A percentile compares a stretch with the other conserved stretches of the same genome.
Evolutionary conservation across 2,329 filamentous ascomycete species (phyloP).

Genomic region (Beauveria sp.): DNA sequence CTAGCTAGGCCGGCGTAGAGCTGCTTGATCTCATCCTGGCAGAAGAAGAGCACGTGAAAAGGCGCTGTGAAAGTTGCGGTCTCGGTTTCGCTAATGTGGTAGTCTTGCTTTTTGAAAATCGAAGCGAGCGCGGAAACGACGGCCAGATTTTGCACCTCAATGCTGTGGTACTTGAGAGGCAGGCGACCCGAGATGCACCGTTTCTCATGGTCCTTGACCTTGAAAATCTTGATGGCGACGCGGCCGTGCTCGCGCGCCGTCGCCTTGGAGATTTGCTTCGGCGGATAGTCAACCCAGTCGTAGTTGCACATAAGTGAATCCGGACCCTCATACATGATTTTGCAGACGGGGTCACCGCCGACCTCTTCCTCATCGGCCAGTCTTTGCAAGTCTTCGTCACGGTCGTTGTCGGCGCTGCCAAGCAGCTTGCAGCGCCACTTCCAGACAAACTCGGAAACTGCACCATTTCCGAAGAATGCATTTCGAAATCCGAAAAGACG

Average conservation of each 20-base stretch:
- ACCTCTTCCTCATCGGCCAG: slow-evolving; percentile 15
- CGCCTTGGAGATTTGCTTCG: slow-evolving; percentile 33
- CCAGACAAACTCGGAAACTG: slow-evolving; percentile 22
- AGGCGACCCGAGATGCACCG: slow-evolving; percentile 29
- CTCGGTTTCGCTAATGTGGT: slow-evolving; percentile 30
- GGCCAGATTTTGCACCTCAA: slow-evolving; percentile 35
- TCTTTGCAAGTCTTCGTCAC: slow-evolving; percentile 12
- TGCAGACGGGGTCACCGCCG: slow-evolving; percentile 24
- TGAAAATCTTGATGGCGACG: slow-evolving; percentile 38
- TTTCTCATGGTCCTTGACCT: slow-evolving; percentile 35
- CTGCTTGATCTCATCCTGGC: slow-evolving; percentile 32
- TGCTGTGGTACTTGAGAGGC: slow-evolving; percentile 30
- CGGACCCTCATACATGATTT: slow-evolving; percentile 33
- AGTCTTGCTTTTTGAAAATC: slow-evolving; percentile 33
- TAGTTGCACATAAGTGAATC: slow-evolving; percentile 17
- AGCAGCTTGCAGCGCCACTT: slow-evolving; percentile 26
- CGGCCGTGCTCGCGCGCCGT: slow-evolving; percentile 28
- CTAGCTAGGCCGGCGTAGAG: slow-evolving; percentile 21
- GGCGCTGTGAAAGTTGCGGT: slow-evolving; percentile 29
- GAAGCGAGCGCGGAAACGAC: slow-evolving; percentile 35
- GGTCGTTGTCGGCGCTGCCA: slow-evolving; percentile 9
- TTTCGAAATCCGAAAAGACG: neutral
- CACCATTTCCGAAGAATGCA: neutral
- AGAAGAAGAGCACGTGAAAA: slow-evolving; percentile 37
- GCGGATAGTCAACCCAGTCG: slow-evolving; percentile 34